Conservation (phyloP, 805 yeast species). For the Ogataea sp. region DNA sequence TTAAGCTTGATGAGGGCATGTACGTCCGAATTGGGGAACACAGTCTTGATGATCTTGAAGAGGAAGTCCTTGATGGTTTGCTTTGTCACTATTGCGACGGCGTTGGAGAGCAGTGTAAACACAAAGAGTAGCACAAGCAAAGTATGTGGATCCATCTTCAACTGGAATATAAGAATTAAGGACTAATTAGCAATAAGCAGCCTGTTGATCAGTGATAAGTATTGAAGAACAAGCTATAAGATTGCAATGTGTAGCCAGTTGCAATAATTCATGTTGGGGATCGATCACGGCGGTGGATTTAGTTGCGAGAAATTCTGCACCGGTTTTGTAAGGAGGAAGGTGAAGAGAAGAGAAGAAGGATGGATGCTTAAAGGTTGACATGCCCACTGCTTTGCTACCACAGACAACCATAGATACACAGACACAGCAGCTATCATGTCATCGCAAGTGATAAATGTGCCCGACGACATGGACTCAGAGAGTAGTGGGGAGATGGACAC, state of each 20-base stretch:
- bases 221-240: no score
- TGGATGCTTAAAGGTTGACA: no score
- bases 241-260: no score
- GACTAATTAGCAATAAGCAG: no score
- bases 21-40: constrained; percentile 27
- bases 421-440: constrained; percentile 4
- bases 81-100: constrained; percentile 29
- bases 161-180: background rate
- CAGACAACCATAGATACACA: no score
- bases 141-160: constrained; percentile 12
- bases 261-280: no score
- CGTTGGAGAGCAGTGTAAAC: constrained; percentile 29
- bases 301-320: no score
- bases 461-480: constrained; percentile 17
- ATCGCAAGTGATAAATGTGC: constrained; percentile 13
- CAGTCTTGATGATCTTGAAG: constrained; percentile 9
- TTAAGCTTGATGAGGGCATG: constrained; percentile 25
- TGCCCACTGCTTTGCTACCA: no score
- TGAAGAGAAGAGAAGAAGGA: no score
- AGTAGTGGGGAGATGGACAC: constrained; percentile 51
- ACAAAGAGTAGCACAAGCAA: constrained; percentile 25
- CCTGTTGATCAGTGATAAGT: no score
- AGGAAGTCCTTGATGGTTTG: constrained; percentile 13
- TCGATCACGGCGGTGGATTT: no score
- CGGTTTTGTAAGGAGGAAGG: no score